Conservation (phyloP, 2,329 filamentous ascomycete genomes). For the Chlorencoelia australis region DNA sequence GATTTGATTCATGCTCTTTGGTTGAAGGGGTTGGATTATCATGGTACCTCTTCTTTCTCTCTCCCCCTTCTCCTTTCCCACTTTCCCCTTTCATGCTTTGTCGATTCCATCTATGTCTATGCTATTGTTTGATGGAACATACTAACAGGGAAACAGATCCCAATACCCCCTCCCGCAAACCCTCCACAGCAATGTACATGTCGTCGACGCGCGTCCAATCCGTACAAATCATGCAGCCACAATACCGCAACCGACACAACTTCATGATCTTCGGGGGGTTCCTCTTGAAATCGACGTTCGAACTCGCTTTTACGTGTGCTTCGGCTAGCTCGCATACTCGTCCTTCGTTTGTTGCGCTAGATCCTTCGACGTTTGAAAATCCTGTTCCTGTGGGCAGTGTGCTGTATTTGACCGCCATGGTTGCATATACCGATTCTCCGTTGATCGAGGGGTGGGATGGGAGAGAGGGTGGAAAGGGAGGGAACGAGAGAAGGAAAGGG, state of each 20-base stretch:
- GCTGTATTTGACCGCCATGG: conserved; percentile 56
- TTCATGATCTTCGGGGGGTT: conserved; percentile 71
- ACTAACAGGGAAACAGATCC: conserved; percentile 32
- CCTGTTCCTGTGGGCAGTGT: conserved; percentile 63
- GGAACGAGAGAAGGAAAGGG: conserved; percentile 27
- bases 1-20: conserved; percentile 62
- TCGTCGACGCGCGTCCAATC: conserved; percentile 50
- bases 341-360: conserved; percentile 58
- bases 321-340: conserved; percentile 56
- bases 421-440: conserved; percentile 56
- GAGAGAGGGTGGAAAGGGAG: background rate
- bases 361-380: conserved; percentile 62
- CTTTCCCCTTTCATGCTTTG: background rate
- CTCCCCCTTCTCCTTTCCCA: background rate
- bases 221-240: conserved; percentile 65
- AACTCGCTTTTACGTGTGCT: conserved; percentile 62
- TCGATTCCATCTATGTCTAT: background rate
- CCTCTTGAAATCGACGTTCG: conserved; percentile 60
- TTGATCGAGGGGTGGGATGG: conserved; percentile 26
- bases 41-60: conserved; percentile 22
- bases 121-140: too few relatives aligned
- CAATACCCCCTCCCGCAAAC: conserved; percentile 41
- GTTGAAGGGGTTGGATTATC: conserved; percentile 53
- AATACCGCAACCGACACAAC: conserved; percentile 57
- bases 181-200: conserved; percentile 52